Evolutionary conservation across 208 protist genomes (phyloP), one percentile per base, ranked within the genome.

Genomic region (Leishmania aethiopica): DNA sequence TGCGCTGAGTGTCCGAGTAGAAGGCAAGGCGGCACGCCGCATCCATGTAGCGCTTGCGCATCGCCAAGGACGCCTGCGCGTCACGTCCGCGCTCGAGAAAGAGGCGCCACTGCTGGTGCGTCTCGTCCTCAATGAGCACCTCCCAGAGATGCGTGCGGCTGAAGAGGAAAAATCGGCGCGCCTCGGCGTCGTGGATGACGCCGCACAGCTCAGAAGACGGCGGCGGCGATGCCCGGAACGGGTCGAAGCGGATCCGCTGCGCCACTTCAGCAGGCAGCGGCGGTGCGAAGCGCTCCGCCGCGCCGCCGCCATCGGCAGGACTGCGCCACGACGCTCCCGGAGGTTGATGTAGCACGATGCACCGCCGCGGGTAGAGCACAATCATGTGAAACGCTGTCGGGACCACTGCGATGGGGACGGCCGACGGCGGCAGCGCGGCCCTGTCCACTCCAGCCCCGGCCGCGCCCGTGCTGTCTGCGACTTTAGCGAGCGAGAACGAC

Each of bases 301-400:
- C 57, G 64, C 66, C 71, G n/a, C 75, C 60, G 77, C 53, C 49
- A 25, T 84, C 86, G 28, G 80, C 78, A 25, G 78, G 55, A 25
- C 83, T 53, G 42, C 90, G 76, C 92, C 93, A 96, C 35, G 91
- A 80, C 32, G 96, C 79, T n/a, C 95, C 94, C 22, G 95, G 80
- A 10, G 94, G 94, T 49, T 96, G 92, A 79, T 94, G 90, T 15
- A 98, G 79, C 60, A 97, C 95, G 60, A 97, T 62, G 57, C 96
- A 88, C 19, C 90, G 88, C 49, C 93, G 87, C 17, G 83, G 82
- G 80, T 98, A 99, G 2, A 98, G 53, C n/a, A 99, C 49, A 19
- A 99, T 55, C 78, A 99, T 98, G 87, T 99, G 98, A 78, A 98
- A 99, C 37, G 97, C 95, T 1, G 94, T 98, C 0, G 98, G 83